Percentiles rank a stretch among this genome's conserved stretches.
These are phyloP conservation scores for Cystobasidium tubakii DNA, from an alignment of 768 basidiomycete species.

Conservation along the genomic window DNA sequence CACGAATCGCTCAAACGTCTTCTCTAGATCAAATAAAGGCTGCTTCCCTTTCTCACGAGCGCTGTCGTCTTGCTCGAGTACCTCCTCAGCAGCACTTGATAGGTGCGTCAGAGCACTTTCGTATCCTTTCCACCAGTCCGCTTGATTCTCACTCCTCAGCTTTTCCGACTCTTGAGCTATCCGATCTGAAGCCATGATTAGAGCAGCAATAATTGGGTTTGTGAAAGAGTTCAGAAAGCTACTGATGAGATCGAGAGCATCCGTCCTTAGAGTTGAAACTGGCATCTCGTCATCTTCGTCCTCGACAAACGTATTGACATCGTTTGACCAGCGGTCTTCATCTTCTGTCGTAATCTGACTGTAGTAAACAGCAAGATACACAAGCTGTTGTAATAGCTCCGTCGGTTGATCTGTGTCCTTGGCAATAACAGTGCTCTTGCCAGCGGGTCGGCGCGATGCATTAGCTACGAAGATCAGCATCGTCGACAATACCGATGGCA, in stretches of 20 bases:
- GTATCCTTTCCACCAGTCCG: conserved; percentile 67
- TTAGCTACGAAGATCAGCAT: conserved; percentile 74
- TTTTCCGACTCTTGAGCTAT: conserved; percentile 21
- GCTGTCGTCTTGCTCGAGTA: conserved; percentile 70
- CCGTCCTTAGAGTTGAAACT: conserved; percentile 71
- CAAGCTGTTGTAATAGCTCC: conserved; percentile 53
- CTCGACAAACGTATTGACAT: conserved; percentile 85
- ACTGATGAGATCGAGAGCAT: conserved; percentile 73
- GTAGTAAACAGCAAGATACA: conserved; percentile 57
- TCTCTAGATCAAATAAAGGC: conserved; percentile 70
- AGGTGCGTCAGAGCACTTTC: conserved; percentile 52
- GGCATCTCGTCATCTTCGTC: conserved; percentile 91
- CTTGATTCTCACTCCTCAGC: conserved; percentile 31
- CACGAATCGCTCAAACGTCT: conserved; percentile 68
- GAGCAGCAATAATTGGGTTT: conserved; percentile 15
- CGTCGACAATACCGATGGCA: conserved; percentile 59
- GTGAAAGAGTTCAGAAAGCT: conserved; percentile 48
- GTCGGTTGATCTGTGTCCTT: conserved; percentile 47
- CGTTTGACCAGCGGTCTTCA: conserved; percentile 85
- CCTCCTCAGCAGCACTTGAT: conserved; percentile 60
- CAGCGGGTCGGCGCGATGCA: conserved; percentile 61
- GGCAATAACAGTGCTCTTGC: conserved; percentile 60
- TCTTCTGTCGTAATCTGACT: conserved; percentile 81
- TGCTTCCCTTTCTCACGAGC: conserved; percentile 61
- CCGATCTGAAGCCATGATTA: conserved; percentile 38